These are phyloP conservation scores for Asparagopsis taxiformis DNA, from an alignment of 31 red algal species.

Conservation along the genomic window DNA sequence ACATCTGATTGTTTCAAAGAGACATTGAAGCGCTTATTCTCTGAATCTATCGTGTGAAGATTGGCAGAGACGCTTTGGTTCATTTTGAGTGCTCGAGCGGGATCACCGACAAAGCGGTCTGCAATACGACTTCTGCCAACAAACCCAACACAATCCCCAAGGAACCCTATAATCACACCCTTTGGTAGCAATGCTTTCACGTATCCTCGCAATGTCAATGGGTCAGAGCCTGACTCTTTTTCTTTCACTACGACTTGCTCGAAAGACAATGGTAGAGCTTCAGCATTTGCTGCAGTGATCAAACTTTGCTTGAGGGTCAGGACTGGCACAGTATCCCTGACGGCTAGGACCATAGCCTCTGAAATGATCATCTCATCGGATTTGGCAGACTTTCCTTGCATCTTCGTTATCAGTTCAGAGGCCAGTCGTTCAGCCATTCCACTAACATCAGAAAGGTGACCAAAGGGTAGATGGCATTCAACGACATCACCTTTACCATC, in stretches of 20 bases:
- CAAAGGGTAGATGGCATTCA: too few relatives aligned
- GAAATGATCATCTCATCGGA: neutral
- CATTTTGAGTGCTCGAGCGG: conserved; percentile 31
- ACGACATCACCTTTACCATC: too few relatives aligned
- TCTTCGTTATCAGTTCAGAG: neutral
- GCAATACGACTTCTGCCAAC: conserved; percentile 51
- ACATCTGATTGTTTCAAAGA: conserved; percentile 53
- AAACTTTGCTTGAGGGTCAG: conserved; percentile 45
- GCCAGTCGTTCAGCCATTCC: too few relatives aligned
- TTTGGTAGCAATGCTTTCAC: conserved; percentile 58
- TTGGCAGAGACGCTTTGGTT: conserved; percentile 48
- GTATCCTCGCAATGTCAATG: conserved; percentile 40
- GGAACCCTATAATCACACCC: conserved; percentile 75
- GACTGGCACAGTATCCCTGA: conserved; percentile 4
- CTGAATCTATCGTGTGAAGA: conserved; percentile 28
- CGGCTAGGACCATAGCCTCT: conserved; percentile 12
- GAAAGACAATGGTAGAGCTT: conserved; percentile 14
- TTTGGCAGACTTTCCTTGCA: neutral
- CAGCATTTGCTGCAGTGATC: neutral
- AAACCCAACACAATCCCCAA: conserved; percentile 60
- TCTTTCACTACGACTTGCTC: conserved; percentile 7
- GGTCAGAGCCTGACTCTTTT: neutral
- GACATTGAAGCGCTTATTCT: conserved; percentile 39
- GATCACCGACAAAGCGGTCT: conserved; percentile 71
- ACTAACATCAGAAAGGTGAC: too few relatives aligned